A percentile compares a stretch with the other conserved stretches of the same genome.
Evolutionary conservation across 768 basidiomycete species (phyloP).

Genomic region (Tremella yokohamensis): DNA sequence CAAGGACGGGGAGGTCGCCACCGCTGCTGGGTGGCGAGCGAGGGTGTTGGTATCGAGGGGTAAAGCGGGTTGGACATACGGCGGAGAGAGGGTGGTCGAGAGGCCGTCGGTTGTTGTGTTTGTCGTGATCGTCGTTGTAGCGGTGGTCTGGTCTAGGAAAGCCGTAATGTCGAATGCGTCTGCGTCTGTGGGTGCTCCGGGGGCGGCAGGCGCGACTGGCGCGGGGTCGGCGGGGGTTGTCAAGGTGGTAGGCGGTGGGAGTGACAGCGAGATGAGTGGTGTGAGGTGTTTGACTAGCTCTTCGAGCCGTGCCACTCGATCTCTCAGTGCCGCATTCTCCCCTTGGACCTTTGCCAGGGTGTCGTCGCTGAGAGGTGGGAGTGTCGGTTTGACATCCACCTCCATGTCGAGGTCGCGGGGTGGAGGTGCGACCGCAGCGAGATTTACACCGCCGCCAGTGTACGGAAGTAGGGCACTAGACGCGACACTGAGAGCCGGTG

Average conservation of each 20-base stretch:
- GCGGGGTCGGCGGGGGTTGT: neutral
- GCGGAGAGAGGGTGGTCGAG: constrained; percentile 8
- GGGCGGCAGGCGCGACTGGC: neutral
- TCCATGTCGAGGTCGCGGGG: constrained; percentile 20
- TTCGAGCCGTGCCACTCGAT: constrained; percentile 35
- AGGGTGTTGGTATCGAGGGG: constrained; percentile 16
- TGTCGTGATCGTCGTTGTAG: neutral
- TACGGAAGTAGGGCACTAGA: constrained; percentile 20
- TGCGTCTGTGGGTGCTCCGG: neutral
- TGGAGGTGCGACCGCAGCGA: constrained; percentile 36
- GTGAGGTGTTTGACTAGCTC: constrained; percentile 33
- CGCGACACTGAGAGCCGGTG: constrained; percentile 26
- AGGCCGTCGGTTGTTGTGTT: neutral
- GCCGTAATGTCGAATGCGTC: constrained; percentile 2
- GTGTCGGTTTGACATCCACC: constrained; percentile 31
- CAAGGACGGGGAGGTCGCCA: constrained; percentile 36
- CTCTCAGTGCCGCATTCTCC: constrained; percentile 35
- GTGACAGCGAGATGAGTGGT: constrained; percentile 12
- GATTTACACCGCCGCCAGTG: constrained; percentile 31
- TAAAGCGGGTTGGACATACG: neutral
- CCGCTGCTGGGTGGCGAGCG: constrained; percentile 49
- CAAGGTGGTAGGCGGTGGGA: neutral
- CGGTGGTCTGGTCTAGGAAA: neutral
- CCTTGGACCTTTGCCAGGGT: constrained; percentile 9
- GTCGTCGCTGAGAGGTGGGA: neutral